Evolutionary conservation across 139 green algal genomes (phyloP).

Genomic region (Chlamydomonas applanata): DNA sequence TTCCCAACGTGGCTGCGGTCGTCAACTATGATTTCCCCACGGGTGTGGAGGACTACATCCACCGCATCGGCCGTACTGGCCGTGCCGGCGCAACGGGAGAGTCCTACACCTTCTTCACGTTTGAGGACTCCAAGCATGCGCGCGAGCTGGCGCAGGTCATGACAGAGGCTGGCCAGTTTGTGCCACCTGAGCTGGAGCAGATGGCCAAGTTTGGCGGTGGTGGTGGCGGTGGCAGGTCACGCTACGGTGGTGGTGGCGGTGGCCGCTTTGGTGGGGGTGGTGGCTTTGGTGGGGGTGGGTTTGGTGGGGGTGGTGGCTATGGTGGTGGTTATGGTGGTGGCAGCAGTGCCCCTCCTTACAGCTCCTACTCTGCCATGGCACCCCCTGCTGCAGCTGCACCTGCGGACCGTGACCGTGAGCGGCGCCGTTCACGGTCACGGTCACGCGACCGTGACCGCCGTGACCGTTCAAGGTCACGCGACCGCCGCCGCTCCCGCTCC

Average conservation of each 20-base stretch:
- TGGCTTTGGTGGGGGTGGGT: conserved; percentile 25
- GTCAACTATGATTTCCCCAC: conserved; percentile 89
- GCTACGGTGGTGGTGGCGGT: conserved; percentile 35
- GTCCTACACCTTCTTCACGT: conserved; percentile 78
- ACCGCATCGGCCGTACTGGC: conserved; percentile 88
- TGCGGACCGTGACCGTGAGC: background rate
- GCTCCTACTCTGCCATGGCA: background rate
- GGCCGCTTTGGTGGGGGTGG: too few relatives aligned
- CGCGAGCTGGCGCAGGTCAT: conserved; percentile 65
- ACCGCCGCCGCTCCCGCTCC: conserved; percentile 7
- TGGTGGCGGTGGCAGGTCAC: conserved; percentile 37
- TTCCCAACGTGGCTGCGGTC: conserved; percentile 80
- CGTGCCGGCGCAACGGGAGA: conserved; percentile 78
- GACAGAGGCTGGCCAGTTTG: conserved; percentile 57
- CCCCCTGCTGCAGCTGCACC: background rate
- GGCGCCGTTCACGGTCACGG: too few relatives aligned
- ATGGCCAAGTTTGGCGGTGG: conserved; percentile 35
- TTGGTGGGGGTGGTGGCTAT: conserved; percentile 24
- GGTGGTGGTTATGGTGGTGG: conserved; percentile 21
- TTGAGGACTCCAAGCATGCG: conserved; percentile 64
- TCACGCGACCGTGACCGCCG: conserved; percentile 23
- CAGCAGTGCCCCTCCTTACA: background rate
- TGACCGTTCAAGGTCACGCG: conserved; percentile 5
- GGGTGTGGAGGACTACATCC: conserved; percentile 84
- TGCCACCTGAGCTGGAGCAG: conserved; percentile 56